Percentiles rank a stretch among this genome's conserved stretches.
Evolutionary conservation across 108 stramenopile species (phyloP).

Genomic region (Nitzschia inconspicua): DNA sequence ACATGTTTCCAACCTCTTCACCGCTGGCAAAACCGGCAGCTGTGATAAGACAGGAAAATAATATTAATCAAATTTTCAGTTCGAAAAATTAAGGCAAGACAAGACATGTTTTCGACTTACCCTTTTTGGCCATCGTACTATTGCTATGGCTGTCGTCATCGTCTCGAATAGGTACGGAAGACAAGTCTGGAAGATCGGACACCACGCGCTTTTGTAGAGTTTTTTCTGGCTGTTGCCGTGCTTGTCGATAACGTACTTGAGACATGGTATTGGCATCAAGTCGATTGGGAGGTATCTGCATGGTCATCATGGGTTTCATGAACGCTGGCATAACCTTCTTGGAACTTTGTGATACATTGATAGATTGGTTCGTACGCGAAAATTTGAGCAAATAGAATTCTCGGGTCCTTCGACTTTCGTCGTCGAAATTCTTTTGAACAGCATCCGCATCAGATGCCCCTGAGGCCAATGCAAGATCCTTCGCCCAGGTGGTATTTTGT

Average conservation of each 20-base stretch:
- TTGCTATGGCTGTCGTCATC: too few relatives aligned
- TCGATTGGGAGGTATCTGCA: slow-evolving; percentile 11
- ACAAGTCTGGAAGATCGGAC: not conserved
- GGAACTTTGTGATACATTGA: too few relatives aligned
- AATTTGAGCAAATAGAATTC: slow-evolving; percentile 83
- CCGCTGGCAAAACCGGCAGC: slow-evolving; percentile 53
- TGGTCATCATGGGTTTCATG: slow-evolving; percentile 35
- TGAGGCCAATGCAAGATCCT: slow-evolving; percentile 77
- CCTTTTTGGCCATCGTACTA: slow-evolving; percentile 7
- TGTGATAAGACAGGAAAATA: slow-evolving; percentile 9
- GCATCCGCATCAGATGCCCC: slow-evolving; percentile 81
- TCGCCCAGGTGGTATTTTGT: slow-evolving; percentile 74
- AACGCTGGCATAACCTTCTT: slow-evolving; percentile 38
- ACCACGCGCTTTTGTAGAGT: not conserved
- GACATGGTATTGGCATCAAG: slow-evolving; percentile 47
- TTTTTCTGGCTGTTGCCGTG: slow-evolving; percentile 5
- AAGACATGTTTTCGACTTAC: not conserved
- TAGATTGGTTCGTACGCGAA: slow-evolving; percentile 13
- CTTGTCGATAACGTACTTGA: slow-evolving; percentile 40
- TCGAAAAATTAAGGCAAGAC: not conserved
- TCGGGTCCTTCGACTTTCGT: slow-evolving; percentile 62
- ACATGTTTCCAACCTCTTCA: slow-evolving; percentile 42
- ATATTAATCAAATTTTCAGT: not conserved
- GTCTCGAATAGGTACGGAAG: too few relatives aligned
- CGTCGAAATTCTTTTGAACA: slow-evolving; percentile 63